Base-by-base conservation (phyloP, 169 alveolate species). In the Perkinsus olseni region DNA sequence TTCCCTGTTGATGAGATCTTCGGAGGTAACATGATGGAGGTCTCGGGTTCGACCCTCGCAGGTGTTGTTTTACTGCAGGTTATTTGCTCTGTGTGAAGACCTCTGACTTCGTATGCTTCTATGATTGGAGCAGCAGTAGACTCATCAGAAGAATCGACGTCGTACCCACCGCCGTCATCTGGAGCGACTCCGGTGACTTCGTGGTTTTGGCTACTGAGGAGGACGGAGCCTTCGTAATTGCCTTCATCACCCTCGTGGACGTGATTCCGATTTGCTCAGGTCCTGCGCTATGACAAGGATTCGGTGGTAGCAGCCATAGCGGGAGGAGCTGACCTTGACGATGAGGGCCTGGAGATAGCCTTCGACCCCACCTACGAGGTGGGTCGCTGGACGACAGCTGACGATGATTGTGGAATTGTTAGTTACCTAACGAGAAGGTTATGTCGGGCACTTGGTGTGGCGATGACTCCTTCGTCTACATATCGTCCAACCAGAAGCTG, bases 41-140 rank as follows among this genome's bases (percentile, higher is more conserved):
- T 0, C 92, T 74, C 50, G 95, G 94, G 38, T 45, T 24, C 92
- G 39, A 91, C 38, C 38, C 48, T 31, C 13, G 92, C 31, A 10
- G 48, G 8, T 39, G 92, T 13, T 39, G 36, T 38, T 91, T n/a
- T 38, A 37, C 34, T 11, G 6, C 74, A 91, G 38, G 48, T 91
- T 91, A 39, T 91, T 93, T 96, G 91, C 94, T 96, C 91, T 99
- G 98, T 36, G 97, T 98, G 39, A 97, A 96, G 92, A 96, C 99
- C 62, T 95, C 94, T 92, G 99, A 97, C 91, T 97, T 96, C 93
- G 94, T 98, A 48, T 97, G 98, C 92, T 99, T 99, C 95, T 99
- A 98, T 96, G 99, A 98, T 94, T 98, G 99, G 99, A 62, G 82
- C 17, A 62, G 82, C 82, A 97, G 95, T 36, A 94, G 94, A 38